These are phyloP conservation scores for Ceratocystis huliohia DNA, from an alignment of 2,329 filamentous ascomycete species.

Conservation along the genomic window DNA sequence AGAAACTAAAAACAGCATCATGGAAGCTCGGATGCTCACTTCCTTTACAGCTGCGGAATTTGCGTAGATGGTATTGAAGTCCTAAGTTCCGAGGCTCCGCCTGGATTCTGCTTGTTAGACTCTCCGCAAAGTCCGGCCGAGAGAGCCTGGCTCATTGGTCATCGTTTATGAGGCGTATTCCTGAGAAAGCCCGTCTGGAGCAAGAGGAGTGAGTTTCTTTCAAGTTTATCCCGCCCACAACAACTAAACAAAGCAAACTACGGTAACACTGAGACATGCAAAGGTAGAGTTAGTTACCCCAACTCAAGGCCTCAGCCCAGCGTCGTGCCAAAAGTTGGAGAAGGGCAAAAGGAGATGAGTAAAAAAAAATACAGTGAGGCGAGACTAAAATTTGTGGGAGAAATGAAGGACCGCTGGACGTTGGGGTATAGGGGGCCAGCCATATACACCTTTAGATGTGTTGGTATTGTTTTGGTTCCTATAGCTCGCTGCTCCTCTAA, in stretches of 20 bases:
- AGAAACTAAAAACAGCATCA: slow-evolving; percentile 4
- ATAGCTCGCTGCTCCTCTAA: neutral
- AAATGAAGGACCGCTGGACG: too few relatives aligned
- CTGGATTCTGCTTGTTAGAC: neutral
- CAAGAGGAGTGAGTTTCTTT: too few relatives aligned
- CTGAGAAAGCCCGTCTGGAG: too few relatives aligned
- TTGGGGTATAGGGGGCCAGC: neutral
- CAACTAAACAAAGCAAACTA: neutral
- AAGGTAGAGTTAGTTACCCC: neutral
- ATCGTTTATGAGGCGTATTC: too few relatives aligned
- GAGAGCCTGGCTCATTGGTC: neutral
- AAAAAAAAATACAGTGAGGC: neutral
- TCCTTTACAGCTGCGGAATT: neutral
- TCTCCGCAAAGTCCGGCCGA: neutral
- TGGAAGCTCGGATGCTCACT: slow-evolving; percentile 5
- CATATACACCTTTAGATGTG: neutral
- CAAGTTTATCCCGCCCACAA: too few relatives aligned
- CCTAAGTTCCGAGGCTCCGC: neutral
- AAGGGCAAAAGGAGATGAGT: neutral
- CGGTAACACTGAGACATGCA: neutral
- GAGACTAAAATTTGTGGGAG: too few relatives aligned
- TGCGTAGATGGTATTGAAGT: neutral
- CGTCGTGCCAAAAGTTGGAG: neutral
- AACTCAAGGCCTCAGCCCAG: neutral
- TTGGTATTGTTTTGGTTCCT: neutral